Evolutionary conservation across 2,329 filamentous ascomycete genomes (phyloP).

Genomic region (Pestalotiopsis sp.): DNA sequence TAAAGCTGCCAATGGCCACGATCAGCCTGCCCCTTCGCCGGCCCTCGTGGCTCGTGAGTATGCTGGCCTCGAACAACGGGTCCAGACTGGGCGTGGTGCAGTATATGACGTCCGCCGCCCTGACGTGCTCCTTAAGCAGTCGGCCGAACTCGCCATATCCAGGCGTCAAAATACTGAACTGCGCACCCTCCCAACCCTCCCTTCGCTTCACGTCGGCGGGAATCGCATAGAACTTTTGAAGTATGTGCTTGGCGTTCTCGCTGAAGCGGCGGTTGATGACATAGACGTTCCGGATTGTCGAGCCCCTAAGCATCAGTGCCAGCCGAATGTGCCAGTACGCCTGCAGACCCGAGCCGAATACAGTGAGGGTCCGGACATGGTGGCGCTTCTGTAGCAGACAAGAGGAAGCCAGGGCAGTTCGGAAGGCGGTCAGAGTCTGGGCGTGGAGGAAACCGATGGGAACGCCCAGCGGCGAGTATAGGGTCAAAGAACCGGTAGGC

Average conservation of each 20-base stretch:
- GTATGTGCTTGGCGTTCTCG: constrained; percentile 53
- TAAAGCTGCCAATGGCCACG: constrained; percentile 71
- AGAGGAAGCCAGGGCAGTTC: constrained; percentile 74
- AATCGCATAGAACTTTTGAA: constrained; percentile 51
- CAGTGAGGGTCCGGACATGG: constrained; percentile 73
- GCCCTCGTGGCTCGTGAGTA: constrained; percentile 73
- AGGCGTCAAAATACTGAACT: constrained; percentile 71
- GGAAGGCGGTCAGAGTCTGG: constrained; percentile 76
- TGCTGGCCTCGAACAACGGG: constrained; percentile 74
- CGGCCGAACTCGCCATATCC: constrained; percentile 69
- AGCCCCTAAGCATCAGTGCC: constrained; percentile 71
- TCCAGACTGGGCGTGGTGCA: constrained; percentile 79
- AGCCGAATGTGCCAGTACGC: constrained; percentile 94
- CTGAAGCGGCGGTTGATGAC: constrained; percentile 78
- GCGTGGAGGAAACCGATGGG: constrained; percentile 73
- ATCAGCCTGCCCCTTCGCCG: constrained; percentile 72
- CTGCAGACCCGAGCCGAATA: constrained; percentile 88
- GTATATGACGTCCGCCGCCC: constrained; percentile 79
- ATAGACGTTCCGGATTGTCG: constrained; percentile 76
- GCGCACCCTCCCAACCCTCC: constrained; percentile 66
- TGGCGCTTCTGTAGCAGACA: constrained; percentile 67
- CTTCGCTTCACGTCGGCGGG: constrained; percentile 46
- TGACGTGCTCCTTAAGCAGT: constrained; percentile 71
- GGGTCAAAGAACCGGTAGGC: constrained; percentile 69
- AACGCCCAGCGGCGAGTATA: constrained; percentile 65